These are phyloP conservation scores for Exidia glandulosa DNA, from an alignment of 768 basidiomycete genomes.

Conservation along the genomic window DNA sequence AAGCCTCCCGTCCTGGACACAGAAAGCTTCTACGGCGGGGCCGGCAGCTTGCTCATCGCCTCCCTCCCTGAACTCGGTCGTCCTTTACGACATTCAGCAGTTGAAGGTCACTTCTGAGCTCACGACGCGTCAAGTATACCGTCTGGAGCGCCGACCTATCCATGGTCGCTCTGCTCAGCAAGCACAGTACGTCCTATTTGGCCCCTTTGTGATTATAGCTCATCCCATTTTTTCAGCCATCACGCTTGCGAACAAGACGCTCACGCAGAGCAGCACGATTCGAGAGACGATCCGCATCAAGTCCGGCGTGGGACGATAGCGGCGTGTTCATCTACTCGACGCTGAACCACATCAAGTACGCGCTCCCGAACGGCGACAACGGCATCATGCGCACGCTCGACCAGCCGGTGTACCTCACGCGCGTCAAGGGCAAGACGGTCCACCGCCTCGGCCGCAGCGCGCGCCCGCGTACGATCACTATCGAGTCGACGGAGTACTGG, in stretches of 20 bases:
- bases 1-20: constrained; percentile 92
- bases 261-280: constrained; percentile 79
- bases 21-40: constrained; percentile 98
- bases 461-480: constrained; percentile 88
- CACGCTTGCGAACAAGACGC: constrained; percentile 90
- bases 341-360: constrained; percentile 98
- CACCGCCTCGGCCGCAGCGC: constrained; percentile 94
- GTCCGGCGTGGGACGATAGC: constrained; percentile 97
- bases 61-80: constrained; percentile 74
- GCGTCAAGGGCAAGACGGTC: constrained; percentile 92
- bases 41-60: constrained; percentile 84
- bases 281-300: constrained; percentile 99
- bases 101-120: constrained; percentile 89
- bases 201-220: background rate
- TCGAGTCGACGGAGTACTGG: constrained; percentile 97
- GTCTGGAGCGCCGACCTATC: constrained; percentile 89
- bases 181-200: constrained; percentile 68
- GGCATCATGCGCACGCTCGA: constrained; percentile 98
- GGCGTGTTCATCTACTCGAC: constrained; percentile 98
- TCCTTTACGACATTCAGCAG: constrained; percentile 96
- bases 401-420: constrained; percentile 95
- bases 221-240: constrained; percentile 55
- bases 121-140: constrained; percentile 93
- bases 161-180: constrained; percentile 89
- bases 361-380: constrained; percentile 91